Base-by-base conservation (phyloP, 805 yeast genomes). In the Groenewaldozyma salmanticensis region DNA sequence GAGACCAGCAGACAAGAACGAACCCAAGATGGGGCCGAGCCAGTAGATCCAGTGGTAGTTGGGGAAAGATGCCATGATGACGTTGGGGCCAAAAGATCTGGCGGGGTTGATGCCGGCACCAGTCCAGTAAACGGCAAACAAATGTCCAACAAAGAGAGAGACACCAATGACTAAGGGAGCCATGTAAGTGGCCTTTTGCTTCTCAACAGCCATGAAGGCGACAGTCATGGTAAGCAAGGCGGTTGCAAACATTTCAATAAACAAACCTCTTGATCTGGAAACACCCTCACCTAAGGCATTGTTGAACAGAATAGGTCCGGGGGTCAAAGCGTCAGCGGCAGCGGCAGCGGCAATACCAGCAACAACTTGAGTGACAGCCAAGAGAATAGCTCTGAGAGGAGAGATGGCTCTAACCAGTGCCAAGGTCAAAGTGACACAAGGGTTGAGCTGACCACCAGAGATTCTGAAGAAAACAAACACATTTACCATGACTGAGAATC, bases 91-190 rank as follows among this genome's bases (percentile, higher is more conserved):
- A 43, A 85, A 73, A 27, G 84, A 68, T 70, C 95, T 77, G 35
- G 95, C 95, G 43, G 95, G 95, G 72, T 85, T 85, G 57, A 84
- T 69, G 59, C 95, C 95, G 31, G 94, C 94, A 60, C 95, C 95
- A 38, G 94, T 82, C 68, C 74, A 81, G 73, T 72, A 81, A 42
- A 86, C 83, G 58, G 81, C 74, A 52, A 83, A 71, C 69, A 85
- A 74, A 61, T 85, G 94, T 37, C 81, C 94, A 53, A 84, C 66
- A 67, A 85, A 81, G 52, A 85, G 70, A 21, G 94, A 74, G 42
- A 85, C 61, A 61, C 95, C 95, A 63, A 85, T 85, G 57, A 72
- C 82, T 45, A 82, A 70, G 43, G 95, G 92, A 39, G 94, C 94
- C 65, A 80, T 70, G 59, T 68, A 77, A 33, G 88, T 81, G 42